phyloP scores from a whole-genome alignment of 768 basidiomycete genomes.

The Polyporus arcularius region DNA sequence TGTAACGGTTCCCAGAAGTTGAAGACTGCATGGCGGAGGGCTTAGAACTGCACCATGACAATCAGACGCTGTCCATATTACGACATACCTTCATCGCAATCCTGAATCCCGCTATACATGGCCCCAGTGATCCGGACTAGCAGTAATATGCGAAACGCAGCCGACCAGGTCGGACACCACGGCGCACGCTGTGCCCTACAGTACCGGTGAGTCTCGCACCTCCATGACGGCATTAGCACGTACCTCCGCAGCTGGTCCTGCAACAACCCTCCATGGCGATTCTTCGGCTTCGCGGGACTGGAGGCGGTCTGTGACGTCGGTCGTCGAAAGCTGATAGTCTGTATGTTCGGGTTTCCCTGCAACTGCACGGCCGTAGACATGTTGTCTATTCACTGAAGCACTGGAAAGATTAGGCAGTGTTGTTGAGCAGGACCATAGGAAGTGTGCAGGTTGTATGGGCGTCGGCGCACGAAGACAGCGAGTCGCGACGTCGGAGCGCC shows the following conservation, averaged over 20 bases:
- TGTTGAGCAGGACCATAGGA: neutral
- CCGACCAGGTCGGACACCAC: constrained; percentile 83
- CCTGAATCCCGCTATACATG: constrained; percentile 94
- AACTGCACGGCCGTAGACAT: constrained; percentile 20
- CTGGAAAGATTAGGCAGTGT: neutral
- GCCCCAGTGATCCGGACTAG: constrained; percentile 80
- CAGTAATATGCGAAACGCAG: constrained; percentile 82
- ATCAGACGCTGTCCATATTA: neutral
- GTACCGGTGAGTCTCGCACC: constrained; percentile 10
- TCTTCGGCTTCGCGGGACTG: constrained; percentile 20
- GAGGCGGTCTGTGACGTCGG: constrained; percentile 25
- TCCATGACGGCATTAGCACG: constrained; percentile 9
- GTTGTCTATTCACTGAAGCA: neutral
- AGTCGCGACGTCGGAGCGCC: neutral
- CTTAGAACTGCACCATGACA: neutral
- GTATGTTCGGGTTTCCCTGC: constrained; percentile 25
- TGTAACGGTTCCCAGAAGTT: constrained; percentile 99
- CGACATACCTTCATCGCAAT: constrained; percentile 91
- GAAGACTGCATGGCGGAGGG: constrained; percentile 66
- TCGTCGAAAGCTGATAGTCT: constrained; percentile 37
- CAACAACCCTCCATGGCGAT: constrained; percentile 65
- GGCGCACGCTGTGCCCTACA: constrained; percentile 69
- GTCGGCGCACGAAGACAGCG: no score
- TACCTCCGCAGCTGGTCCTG: constrained; percentile 82
- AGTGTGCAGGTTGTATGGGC: neutral